A percentile compares a stretch with the other conserved stretches of the same genome.
Conservation (phyloP, 1,284 basidiomycete genomes). For the Butyriboletus appendiculatus region DNA sequence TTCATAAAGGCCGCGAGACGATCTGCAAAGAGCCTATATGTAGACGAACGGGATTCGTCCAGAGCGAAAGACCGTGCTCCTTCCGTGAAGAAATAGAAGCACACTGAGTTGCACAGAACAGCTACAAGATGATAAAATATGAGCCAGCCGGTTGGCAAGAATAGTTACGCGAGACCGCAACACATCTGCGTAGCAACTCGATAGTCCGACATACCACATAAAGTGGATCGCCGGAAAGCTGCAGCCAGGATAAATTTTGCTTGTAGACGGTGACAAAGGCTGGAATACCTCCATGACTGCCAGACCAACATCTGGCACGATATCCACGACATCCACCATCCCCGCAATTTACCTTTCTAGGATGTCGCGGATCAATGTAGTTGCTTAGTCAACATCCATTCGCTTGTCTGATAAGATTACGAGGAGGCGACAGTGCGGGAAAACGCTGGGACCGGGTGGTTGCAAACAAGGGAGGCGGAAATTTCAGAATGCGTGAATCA, state of each 20-base stretch:
- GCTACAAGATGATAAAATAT: neutral
- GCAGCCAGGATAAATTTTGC: neutral
- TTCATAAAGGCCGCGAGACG: constrained; percentile 15
- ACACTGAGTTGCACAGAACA: neutral
- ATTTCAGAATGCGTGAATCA: neutral
- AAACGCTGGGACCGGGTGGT: neutral
- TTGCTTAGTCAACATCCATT: constrained; percentile 26
- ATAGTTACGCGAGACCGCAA: neutral
- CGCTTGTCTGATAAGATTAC: constrained; percentile 29
- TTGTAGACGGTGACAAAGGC: neutral
- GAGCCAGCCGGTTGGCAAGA: neutral
- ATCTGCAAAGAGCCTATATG: constrained; percentile 11
- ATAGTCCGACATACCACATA: neutral
- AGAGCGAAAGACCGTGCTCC: constrained; percentile 1
- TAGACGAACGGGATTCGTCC: neutral
- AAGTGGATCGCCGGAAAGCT: neutral
- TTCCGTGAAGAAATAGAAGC: constrained; percentile 7
- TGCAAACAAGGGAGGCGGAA: neutral
- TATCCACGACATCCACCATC: neutral
- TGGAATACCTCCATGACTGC: constrained; percentile 5
- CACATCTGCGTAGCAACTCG: neutral
- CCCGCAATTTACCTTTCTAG: constrained; percentile 7
- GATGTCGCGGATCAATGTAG: neutral
- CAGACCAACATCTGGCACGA: neutral
- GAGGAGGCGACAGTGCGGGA: neutral